phyloP scores from a whole-genome alignment of 2,329 filamentous ascomycete species.

The Pochonia chlamydosporia region DNA sequence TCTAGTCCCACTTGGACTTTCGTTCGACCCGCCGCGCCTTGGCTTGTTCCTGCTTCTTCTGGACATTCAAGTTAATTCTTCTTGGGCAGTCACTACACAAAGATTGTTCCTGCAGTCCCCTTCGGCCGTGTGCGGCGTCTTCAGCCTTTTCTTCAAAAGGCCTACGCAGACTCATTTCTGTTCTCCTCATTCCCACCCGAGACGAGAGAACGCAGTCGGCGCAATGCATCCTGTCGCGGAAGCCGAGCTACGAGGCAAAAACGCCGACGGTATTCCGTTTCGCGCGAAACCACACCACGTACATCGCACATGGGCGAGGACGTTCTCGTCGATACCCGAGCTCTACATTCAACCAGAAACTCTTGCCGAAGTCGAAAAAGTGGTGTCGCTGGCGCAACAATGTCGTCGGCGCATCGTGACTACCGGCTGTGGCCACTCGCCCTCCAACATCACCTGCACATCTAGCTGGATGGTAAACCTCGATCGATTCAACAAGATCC shows the following conservation, averaged over 20 bases:
- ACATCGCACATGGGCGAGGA: slow-evolving; percentile 92
- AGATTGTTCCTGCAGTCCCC: too few relatives aligned
- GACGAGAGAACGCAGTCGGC: neutral
- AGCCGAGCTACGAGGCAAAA: slow-evolving; percentile 24
- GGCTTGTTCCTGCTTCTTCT: neutral
- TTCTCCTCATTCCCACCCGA: neutral
- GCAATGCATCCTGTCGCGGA: slow-evolving; percentile 31
- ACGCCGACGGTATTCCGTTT: slow-evolving; percentile 56
- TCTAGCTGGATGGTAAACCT: slow-evolving; percentile 93
- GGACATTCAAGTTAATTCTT: neutral
- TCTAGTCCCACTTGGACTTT: neutral
- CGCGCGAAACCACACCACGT: slow-evolving; percentile 65
- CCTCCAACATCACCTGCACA: slow-evolving; percentile 85
- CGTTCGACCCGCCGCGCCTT: slow-evolving; percentile 4
- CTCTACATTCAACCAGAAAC: slow-evolving; percentile 83
- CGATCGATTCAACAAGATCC: slow-evolving; percentile 70
- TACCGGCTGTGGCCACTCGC: slow-evolving; percentile 88
- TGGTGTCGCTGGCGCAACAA: slow-evolving; percentile 71
- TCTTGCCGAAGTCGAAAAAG: slow-evolving; percentile 75
- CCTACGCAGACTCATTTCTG: neutral
- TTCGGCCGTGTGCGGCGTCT: too few relatives aligned
- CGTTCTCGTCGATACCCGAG: slow-evolving; percentile 83
- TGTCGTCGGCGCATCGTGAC: slow-evolving; percentile 78
- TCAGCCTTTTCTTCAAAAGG: neutral
- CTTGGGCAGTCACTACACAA: neutral